These are phyloP conservation scores for Knoxia roxburghii DNA, from an alignment of 257 asterid genomes.

Conservation along the genomic window DNA sequence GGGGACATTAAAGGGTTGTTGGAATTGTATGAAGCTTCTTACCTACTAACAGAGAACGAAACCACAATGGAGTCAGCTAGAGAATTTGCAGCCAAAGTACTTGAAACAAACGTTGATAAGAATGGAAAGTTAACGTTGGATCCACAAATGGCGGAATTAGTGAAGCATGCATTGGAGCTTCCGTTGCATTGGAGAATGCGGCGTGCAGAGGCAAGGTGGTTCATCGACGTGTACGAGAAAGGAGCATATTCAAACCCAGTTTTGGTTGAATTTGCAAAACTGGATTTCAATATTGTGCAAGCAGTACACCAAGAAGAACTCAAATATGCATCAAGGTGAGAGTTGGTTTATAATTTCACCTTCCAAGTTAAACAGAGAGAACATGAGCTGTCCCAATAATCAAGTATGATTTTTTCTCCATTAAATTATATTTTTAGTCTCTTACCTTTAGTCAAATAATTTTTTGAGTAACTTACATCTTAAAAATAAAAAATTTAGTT, in stretches of 20 bases:
- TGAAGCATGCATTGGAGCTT: conserved; percentile 11
- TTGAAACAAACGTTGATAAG: not conserved
- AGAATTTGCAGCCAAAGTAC: conserved; percentile 11
- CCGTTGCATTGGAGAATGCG: conserved; percentile 4
- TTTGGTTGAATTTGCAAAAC: conserved; percentile 1
- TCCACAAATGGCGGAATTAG: not conserved
- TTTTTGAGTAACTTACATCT: too few relatives aligned
- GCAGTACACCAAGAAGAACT: not conserved
- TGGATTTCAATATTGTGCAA: not conserved
- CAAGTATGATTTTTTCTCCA: too few relatives aligned
- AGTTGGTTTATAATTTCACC: too few relatives aligned
- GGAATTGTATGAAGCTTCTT: conserved; percentile 32
- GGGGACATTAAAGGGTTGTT: conserved; percentile 17
- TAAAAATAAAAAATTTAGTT: too few relatives aligned
- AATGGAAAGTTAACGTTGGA: not conserved
- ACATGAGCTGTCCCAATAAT: too few relatives aligned
- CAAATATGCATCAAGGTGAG: not conserved
- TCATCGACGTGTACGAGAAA: conserved; percentile 5
- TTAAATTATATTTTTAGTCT: too few relatives aligned
- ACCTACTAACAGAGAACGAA: conserved; percentile 15
- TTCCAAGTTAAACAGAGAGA: too few relatives aligned
- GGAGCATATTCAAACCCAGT: not conserved
- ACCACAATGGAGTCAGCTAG: conserved; percentile 20
- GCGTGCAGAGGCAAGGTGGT: conserved; percentile 9
- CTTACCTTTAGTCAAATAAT: too few relatives aligned